phyloP scores from a whole-genome alignment of 2,329 filamentous ascomycete genomes.

The Paecilomyces fulvus region DNA sequence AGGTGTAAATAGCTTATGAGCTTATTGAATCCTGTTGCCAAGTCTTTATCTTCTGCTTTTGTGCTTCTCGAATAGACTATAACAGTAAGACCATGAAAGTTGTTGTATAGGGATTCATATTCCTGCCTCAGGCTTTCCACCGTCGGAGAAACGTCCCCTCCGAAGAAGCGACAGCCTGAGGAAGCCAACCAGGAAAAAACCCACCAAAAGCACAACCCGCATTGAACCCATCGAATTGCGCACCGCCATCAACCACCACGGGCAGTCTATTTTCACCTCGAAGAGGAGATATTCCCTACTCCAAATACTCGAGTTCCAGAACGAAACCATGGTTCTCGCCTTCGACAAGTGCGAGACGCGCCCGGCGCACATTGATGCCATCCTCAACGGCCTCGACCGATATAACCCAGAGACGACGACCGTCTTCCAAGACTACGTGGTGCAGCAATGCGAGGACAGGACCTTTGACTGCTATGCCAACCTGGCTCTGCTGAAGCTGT shows the following conservation, averaged over 20 bases:
- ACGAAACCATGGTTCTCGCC: conserved; percentile 30
- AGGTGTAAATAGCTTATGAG: neutral
- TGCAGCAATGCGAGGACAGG: conserved; percentile 88
- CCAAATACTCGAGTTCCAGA: neutral
- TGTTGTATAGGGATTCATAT: no score
- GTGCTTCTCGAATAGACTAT: no score
- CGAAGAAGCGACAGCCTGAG: neutral
- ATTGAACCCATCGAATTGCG: conserved; percentile 4
- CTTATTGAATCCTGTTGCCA: neutral
- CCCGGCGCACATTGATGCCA: conserved; percentile 82
- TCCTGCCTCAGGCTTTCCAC: neutral
- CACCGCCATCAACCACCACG: conserved; percentile 8
- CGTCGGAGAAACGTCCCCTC: conserved; percentile 4
- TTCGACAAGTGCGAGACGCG: conserved; percentile 87
- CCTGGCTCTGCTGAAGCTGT: conserved; percentile 93
- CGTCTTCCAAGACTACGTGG: conserved; percentile 88
- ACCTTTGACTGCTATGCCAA: conserved; percentile 96
- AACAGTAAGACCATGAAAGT: no score
- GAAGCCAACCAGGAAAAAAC: conserved; percentile 13
- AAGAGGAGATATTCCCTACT: conserved; percentile 3
- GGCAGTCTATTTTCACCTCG: conserved; percentile 1
- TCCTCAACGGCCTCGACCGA: conserved; percentile 93
- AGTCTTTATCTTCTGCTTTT: neutral
- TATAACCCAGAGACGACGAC: conserved; percentile 97
- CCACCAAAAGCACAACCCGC: conserved; percentile 12